Percentiles rank a stretch among this genome's conserved stretches.
These are phyloP conservation scores for Tulasnella sp. DNA, from an alignment of 768 basidiomycete species.

Conservation along the genomic window DNA sequence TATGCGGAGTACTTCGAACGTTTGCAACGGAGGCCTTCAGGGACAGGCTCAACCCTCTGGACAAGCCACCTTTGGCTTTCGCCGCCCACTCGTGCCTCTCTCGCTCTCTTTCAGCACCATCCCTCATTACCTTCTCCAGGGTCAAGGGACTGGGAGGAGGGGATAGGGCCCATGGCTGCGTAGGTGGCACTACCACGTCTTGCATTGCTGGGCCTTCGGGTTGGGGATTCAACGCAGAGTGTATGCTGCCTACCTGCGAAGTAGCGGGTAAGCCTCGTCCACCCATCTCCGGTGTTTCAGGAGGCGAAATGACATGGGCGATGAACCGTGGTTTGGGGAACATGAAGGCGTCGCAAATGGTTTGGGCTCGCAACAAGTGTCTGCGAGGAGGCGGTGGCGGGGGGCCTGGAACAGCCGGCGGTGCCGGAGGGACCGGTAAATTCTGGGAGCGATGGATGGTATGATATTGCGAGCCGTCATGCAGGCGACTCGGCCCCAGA, in stretches of 20 bases:
- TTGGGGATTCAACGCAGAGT: no score
- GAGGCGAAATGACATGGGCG: constrained; percentile 7
- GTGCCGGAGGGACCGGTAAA: neutral
- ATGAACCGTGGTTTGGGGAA: constrained; percentile 14
- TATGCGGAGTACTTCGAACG: neutral
- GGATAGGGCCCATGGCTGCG: neutral
- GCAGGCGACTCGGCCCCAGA: neutral
- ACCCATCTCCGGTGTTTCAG: neutral
- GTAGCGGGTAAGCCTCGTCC: no score
- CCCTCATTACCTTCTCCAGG: constrained; percentile 10
- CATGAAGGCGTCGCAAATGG: constrained; percentile 15
- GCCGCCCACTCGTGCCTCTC: constrained; percentile 8
- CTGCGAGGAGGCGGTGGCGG: neutral
- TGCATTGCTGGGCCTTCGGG: neutral
- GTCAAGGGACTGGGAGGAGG: neutral
- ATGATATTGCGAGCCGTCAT: no score
- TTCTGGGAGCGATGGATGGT: neutral
- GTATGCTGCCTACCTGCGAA: no score
- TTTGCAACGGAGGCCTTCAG: neutral
- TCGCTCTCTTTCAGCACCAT: neutral
- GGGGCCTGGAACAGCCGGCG: neutral
- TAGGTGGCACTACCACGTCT: neutral
- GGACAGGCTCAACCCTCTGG: no score
- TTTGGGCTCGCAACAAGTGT: constrained; percentile 8
- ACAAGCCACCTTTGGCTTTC: neutral